Conservation (phyloP, 208 protist genomes). For the Crithidia expoeki region DNA sequence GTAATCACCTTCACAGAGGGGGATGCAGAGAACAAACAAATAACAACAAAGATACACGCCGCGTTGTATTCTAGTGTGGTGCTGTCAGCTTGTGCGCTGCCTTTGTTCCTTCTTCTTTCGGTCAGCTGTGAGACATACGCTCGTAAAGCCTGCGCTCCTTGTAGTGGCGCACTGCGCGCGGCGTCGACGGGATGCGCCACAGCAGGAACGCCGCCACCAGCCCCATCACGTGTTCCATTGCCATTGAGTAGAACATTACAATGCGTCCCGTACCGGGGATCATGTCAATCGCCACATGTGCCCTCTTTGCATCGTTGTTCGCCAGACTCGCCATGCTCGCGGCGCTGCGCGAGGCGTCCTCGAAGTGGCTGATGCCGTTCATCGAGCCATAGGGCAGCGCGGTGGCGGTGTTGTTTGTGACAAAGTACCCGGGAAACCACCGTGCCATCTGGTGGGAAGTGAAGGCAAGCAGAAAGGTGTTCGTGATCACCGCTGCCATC, state of each 20-base stretch:
- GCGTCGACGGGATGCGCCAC: slow-evolving; percentile 51
- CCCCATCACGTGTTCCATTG: slow-evolving; percentile 55
- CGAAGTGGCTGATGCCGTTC: not conserved
- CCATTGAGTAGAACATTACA: slow-evolving; percentile 27
- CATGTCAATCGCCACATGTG: slow-evolving; percentile 12
- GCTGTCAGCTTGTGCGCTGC: not conserved
- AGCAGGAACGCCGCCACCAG: slow-evolving; percentile 45
- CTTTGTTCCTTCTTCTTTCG: not conserved
- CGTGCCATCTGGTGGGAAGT: slow-evolving; percentile 39
- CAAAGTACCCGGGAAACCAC: slow-evolving; percentile 35
- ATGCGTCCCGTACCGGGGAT: slow-evolving; percentile 22
- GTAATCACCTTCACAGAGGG: too few species aligned
- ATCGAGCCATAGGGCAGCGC: slow-evolving; percentile 12
- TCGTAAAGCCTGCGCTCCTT: slow-evolving; percentile 26
- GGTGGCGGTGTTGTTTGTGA: slow-evolving; percentile 1
- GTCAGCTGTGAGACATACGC: slow-evolving; percentile 8
- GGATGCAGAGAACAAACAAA: too few species aligned
- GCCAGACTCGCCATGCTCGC: slow-evolving; percentile 13
- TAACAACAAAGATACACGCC: not conserved
- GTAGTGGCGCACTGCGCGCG: slow-evolving; percentile 40
- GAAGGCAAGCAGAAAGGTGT: slow-evolving; percentile 58
- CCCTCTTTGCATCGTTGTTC: not conserved
- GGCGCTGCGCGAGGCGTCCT: not conserved
- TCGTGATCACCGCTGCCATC: slow-evolving; percentile 50
- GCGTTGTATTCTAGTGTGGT: too few species aligned